phyloP scores from a whole-genome alignment of 805 yeast genomes.

The Lipomyces sp. region DNA sequence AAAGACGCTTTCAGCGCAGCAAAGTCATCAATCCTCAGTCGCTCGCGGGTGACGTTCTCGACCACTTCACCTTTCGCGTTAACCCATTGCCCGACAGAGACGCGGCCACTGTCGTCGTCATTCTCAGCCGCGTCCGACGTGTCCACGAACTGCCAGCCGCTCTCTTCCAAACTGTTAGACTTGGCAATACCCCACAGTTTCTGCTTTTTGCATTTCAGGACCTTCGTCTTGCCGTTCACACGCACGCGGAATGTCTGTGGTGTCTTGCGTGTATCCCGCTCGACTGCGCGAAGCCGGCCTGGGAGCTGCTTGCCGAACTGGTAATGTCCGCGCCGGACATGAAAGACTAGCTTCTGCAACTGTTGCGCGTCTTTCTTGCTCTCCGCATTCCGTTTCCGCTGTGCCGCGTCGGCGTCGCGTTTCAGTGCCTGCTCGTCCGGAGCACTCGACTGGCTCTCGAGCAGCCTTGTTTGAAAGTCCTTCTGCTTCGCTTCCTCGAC shows the following conservation, averaged over 20 bases:
- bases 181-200: constrained; percentile 91
- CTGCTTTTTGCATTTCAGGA: constrained; percentile 63
- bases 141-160: constrained; percentile 59
- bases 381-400: neutral
- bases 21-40: constrained; percentile 6
- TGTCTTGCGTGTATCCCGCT: constrained; percentile 50
- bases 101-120: constrained; percentile 59
- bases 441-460: constrained; percentile 29
- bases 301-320: constrained; percentile 7
- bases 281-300: constrained; percentile 61
- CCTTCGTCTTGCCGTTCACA: constrained; percentile 52
- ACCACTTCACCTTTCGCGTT: constrained; percentile 27
- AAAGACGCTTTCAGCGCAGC: constrained; percentile 5
- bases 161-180: constrained; percentile 55
- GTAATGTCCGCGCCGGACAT: constrained; percentile 12
- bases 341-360: constrained; percentile 2
- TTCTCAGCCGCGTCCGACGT: constrained; percentile 60
- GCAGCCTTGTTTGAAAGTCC: constrained; percentile 43
- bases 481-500: constrained; percentile 60
- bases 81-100: constrained; percentile 19
- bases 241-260: constrained; percentile 59
- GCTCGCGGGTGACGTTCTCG: constrained; percentile 8
- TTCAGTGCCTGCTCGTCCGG: neutral
- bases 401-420: neutral
- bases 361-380: neutral